Evolutionary conservation across 2,329 filamentous ascomycete species (phyloP), one percentile per base, ranked within the genome.

Genomic region (Colletotrichum tropicicola): DNA sequence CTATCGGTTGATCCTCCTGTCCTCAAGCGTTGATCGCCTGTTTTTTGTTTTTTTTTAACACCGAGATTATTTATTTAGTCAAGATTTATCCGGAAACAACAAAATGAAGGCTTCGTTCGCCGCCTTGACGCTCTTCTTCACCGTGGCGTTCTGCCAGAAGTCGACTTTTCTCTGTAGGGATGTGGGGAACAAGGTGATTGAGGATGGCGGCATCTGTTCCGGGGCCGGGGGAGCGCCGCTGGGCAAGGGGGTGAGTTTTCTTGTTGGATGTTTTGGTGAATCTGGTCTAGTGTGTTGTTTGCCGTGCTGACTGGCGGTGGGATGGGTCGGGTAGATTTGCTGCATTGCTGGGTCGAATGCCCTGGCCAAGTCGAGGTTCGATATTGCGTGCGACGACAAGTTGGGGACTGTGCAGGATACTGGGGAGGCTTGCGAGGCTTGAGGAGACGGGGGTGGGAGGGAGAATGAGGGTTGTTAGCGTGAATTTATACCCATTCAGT

Each of bases 371-470:
- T 21, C 54, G 8, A 48, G 8, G 3, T 59, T 53, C 13, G 60
- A 59, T 5, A 63, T 59, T 5, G 47, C 39, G 13, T 63, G 60
- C 12, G 54, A 63, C 4, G 60, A 59, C 15, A 59, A 53, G 47
- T 15, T 59, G 5, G 60, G 60, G 2, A 59, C 54, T 4, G 19
- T 25, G 0, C 47, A 63, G 55, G 15, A 35, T 21, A 63, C 54
- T 13, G 47, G 47, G 3, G 47, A 63, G 30, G 37, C 39, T 30
- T 63, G 59, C 23, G 3, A 41, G 23, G 17, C 47, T 6, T 59
- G 30, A 28, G n/a, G n/a, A 10, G n/a, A 9, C 4, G n/a, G 2
- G 12, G 15, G n/a, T 43, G 10, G 6, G 19, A 43, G 6, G n/a
- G n/a, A n/a, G n/a, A n/a, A n/a, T n/a, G n/a, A n/a, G n/a, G n/a